These are phyloP conservation scores for Nepenthes mirabilis DNA, from an alignment of 148 eudicot genomes.

Conservation along the genomic window DNA sequence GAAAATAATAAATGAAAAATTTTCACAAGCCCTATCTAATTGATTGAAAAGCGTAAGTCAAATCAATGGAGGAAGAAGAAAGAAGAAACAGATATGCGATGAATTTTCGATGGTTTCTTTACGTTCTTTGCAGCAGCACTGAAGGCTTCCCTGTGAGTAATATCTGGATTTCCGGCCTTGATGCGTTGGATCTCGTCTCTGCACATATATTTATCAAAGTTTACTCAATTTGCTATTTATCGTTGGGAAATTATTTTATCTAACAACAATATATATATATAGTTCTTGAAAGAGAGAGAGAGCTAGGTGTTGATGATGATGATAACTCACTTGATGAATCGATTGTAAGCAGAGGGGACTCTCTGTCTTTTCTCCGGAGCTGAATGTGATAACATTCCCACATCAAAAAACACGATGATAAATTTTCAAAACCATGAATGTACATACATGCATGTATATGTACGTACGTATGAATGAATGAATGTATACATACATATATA, in stretches of 20 bases:
- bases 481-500: too few relatives aligned
- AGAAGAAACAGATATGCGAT: background rate
- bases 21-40: background rate
- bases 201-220: slow-evolving; percentile 9
- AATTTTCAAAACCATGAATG: too few relatives aligned
- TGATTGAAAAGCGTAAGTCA: background rate
- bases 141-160: slow-evolving; percentile 90
- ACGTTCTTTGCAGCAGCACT: slow-evolving; percentile 98
- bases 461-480: too few relatives aligned
- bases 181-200: slow-evolving; percentile 97
- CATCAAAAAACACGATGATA: too few relatives aligned
- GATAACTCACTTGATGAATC: slow-evolving; percentile 77
- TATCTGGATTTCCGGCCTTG: slow-evolving; percentile 89
- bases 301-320: background rate
- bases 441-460: too few relatives aligned
- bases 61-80: background rate
- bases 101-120: slow-evolving; percentile 8
- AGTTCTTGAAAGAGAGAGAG: background rate
- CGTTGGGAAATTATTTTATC: background rate
- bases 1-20: slow-evolving; percentile 1
- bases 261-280: background rate
- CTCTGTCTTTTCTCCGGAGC: slow-evolving; percentile 94
- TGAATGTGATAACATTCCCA: slow-evolving; percentile 5
- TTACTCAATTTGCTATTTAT: too few relatives aligned
- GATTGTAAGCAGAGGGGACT: slow-evolving; percentile 90